Evolutionary conservation across 345 rosid genomes (phyloP).

Genomic region (Camelina hispida): DNA sequence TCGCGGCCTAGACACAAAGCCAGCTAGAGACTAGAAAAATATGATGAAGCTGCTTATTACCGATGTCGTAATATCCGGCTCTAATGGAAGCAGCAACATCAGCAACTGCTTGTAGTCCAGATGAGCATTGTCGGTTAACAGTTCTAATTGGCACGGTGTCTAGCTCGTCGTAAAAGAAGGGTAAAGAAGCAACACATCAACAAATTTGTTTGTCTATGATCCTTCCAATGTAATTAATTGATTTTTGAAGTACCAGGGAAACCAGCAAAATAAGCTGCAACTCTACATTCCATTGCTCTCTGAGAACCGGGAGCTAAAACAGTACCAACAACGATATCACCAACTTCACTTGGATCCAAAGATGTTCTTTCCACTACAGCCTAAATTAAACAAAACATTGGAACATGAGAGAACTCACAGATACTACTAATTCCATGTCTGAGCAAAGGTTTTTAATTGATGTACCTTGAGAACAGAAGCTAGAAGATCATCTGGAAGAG

Average conservation of each 20-base stretch:
- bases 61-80: constrained; percentile 89
- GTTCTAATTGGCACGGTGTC: constrained; percentile 85
- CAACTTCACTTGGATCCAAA: constrained; percentile 81
- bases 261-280: constrained; percentile 94
- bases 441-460: neutral
- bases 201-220: neutral
- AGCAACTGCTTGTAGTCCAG: constrained; percentile 92
- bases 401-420: constrained; percentile 2
- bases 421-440: neutral
- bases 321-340: constrained; percentile 93
- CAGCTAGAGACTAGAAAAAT: neutral
- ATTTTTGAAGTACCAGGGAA: constrained; percentile 62
- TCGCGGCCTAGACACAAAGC: neutral
- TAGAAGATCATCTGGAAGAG: constrained; percentile 83
- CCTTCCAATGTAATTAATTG: neutral
- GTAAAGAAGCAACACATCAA: constrained; percentile 13
- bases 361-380: constrained; percentile 76
- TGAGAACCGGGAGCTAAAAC: constrained; percentile 86
- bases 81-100: constrained; percentile 89
- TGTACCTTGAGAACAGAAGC: constrained; percentile 80
- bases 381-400: constrained; percentile 41
- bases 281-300: constrained; percentile 85
- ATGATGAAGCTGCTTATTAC: constrained; percentile 35
- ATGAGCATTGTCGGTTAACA: constrained; percentile 95
- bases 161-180: constrained; percentile 37